Evolutionary conservation across 352 stramenopile species (phyloP), one percentile per base, ranked within the genome.

Genomic region (Pythium monospermum): DNA sequence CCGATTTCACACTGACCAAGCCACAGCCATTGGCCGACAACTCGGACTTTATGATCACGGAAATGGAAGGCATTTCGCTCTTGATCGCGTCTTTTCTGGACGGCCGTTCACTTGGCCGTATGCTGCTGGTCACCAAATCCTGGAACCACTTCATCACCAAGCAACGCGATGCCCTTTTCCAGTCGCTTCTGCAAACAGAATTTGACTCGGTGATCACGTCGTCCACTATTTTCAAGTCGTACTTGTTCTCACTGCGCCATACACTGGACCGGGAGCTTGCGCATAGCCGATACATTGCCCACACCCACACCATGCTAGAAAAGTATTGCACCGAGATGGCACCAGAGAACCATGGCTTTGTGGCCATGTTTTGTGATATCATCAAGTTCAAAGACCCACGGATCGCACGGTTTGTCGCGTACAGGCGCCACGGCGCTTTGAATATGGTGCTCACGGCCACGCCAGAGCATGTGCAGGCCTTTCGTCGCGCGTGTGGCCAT

Each of bases 281-380:
- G 12, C 80, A 91, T 48, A 67, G 61, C 3, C 66, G 64, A 15
- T 54, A 62, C 10, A 64, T 87, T 0, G 32, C 71, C 7, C 54
- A 57, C 0, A 70, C 59, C 0, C 66, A 82, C 27, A 36, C 57
- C 2, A 69, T 71, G 12, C 52, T 91, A 13, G 76, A 88, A 40
- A 46, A 69, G 13, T 88, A 82, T 56, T 85, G 72, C 42, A 57
- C 54, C 1, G 45, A 49, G 25, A 79, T 66, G 6, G 64, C 82
- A 22, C 64, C 67, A 0, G 28, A 28, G 1, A 57, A 85, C 30
- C 67, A 86, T 44, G 76, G 73, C 21, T 87, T 91, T 41, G 62
- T 91, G 16, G 80, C 71, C 48, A 87, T 89, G 73, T 89, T 89
- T 36, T 85, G 77, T 44, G 75, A 89, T 35, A 75, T 91, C 25